These are phyloP conservation scores for Lathyrus sativus DNA, from an alignment of 306 rosid species.

Conservation along the genomic window DNA sequence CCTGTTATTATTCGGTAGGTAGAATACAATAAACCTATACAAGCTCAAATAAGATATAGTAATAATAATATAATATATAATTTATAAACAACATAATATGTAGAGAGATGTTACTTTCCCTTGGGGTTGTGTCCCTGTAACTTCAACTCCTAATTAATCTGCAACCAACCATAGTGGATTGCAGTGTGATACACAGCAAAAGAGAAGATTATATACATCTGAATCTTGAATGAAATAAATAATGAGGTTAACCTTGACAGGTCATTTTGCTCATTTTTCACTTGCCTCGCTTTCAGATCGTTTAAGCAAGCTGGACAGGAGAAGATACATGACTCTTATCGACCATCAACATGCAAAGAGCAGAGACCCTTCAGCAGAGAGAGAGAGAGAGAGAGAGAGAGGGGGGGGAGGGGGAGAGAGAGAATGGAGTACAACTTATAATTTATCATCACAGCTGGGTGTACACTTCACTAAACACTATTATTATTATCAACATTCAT, in stretches of 20 bases:
- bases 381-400: conserved; percentile 23
- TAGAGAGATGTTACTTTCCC: conserved; percentile 34
- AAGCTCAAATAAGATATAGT: conserved; percentile 32
- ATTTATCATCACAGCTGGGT: conserved; percentile 57
- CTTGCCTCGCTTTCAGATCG: conserved; percentile 34
- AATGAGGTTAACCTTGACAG: conserved; percentile 38
- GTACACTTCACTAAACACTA: conserved; percentile 48
- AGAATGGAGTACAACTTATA: conserved; percentile 42
- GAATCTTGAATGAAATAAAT: conserved; percentile 37
- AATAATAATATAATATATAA: conserved; percentile 2
- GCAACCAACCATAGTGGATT: conserved; percentile 42
- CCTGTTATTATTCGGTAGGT: conserved; percentile 35
- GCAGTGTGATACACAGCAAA: conserved; percentile 44
- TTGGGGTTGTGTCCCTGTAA: conserved; percentile 43
- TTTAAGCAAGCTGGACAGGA: conserved; percentile 43
- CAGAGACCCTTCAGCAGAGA: conserved; percentile 38
- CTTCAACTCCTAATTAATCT: conserved; percentile 37
- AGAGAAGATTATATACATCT: conserved; percentile 44
- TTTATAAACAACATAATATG: conserved; percentile 26
- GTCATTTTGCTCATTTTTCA: conserved; percentile 46
- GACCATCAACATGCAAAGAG: conserved; percentile 42
- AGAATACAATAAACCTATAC: conserved; percentile 38
- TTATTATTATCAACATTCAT: conserved; percentile 39
- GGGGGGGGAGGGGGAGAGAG: conserved; percentile 13
- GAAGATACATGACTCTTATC: conserved; percentile 46